Conservation (phyloP, 495 filamentous ascomycete genomes). For the Hypomontagnella monticulosa region DNA sequence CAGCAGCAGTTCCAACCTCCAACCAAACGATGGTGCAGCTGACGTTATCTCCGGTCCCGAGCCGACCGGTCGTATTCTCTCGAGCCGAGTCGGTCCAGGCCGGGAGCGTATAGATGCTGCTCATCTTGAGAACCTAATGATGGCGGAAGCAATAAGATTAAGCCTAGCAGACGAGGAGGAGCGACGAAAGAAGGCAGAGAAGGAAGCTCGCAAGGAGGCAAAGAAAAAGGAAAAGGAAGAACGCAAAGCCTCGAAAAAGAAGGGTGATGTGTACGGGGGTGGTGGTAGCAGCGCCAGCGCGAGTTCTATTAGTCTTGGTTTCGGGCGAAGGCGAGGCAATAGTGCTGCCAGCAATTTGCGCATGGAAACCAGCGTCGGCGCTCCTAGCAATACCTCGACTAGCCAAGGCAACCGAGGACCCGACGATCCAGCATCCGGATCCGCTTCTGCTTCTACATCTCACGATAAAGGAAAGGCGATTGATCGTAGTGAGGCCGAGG, state of each 20-base stretch:
- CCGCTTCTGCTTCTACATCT: constrained; percentile 23
- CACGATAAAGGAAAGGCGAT: constrained; percentile 84
- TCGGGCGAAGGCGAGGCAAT: constrained; percentile 64
- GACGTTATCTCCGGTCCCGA: constrained; percentile 42
- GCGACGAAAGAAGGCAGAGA: constrained; percentile 80
- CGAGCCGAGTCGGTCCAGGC: constrained; percentile 26
- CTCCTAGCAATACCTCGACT: constrained; percentile 29
- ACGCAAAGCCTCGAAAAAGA: constrained; percentile 79
- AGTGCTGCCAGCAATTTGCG: constrained; percentile 62
- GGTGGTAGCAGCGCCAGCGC: constrained; percentile 61
- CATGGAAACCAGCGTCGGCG: constrained; percentile 53
- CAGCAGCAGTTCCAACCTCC: constrained; percentile 40
- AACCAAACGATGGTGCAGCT: constrained; percentile 45
- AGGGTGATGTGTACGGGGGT: constrained; percentile 57
- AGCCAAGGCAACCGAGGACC: constrained; percentile 18
- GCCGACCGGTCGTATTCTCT: constrained; percentile 28
- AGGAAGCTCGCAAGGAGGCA: constrained; percentile 79
- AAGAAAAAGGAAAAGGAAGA: constrained; percentile 86
- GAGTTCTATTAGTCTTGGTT: constrained; percentile 61
- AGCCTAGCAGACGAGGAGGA: constrained; percentile 93
- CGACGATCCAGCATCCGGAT: constrained; percentile 22
- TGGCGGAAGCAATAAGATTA: constrained; percentile 92
- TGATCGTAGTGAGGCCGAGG: constrained; percentile 61
- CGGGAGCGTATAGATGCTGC: constrained; percentile 41
- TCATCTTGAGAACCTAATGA: constrained; percentile 97